Evolutionary conservation across 345 rosid genomes (phyloP).

Genomic region (Excoecaria cochinchinensis): DNA sequence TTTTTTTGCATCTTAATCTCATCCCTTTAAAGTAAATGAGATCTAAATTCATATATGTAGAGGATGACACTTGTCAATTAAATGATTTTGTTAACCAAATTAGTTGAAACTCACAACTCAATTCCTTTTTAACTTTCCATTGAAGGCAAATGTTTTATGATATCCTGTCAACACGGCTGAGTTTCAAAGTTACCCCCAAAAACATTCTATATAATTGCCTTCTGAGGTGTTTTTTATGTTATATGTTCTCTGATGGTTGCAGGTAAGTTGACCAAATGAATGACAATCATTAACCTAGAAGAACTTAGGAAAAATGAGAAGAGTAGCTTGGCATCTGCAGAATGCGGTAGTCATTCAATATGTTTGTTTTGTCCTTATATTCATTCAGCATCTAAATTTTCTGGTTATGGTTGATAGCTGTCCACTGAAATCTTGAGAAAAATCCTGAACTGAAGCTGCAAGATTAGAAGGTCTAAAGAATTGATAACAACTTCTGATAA

Average conservation of each 20-base stretch:
- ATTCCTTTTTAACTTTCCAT: no score
- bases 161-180: no score
- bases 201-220: no score
- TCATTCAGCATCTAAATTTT: not conserved
- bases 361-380: not conserved
- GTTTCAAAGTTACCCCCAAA: no score
- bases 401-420: not conserved
- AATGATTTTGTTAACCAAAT: no score
- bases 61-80: no score
- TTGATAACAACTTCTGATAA: not conserved
- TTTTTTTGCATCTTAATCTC: no score
- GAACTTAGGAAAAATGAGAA: not conserved
- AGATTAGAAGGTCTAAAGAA: not conserved
- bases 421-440: not conserved
- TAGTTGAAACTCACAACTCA: no score
- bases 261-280: not conserved
- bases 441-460: not conserved
- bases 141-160: no score
- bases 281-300: not conserved
- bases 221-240: not conserved
- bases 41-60: no score
- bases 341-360: not conserved
- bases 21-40: no score
- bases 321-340: not conserved
- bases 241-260: not conserved